These are phyloP conservation scores for Amanita muscaria DNA, from an alignment of 768 basidiomycete genomes.

Conservation along the genomic window DNA sequence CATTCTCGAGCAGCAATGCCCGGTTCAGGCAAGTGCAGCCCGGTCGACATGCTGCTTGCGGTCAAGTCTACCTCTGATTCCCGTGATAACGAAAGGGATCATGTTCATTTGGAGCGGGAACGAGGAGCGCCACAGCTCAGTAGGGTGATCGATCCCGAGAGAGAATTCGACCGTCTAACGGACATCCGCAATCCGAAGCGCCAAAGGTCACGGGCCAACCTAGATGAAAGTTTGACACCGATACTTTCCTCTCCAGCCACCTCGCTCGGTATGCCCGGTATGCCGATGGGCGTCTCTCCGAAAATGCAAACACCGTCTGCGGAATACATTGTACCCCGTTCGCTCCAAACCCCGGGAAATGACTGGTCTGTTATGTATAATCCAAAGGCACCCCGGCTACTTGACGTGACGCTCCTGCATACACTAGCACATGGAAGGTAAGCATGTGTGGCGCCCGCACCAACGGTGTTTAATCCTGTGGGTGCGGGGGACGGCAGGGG, in stretches of 20 bases:
- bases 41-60: too few relatives aligned
- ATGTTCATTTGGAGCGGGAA: background rate
- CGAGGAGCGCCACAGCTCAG: background rate
- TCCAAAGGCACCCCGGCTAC: constrained; percentile 56
- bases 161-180: constrained; percentile 6
- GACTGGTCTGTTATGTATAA: constrained; percentile 81
- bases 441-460: too few relatives aligned
- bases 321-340: background rate
- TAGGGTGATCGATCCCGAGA: constrained; percentile 5
- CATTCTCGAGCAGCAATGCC: constrained; percentile 33
- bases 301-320: background rate
- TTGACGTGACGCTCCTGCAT: constrained; percentile 73
- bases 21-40: too few relatives aligned
- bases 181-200: constrained; percentile 6
- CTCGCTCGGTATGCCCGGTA: too few relatives aligned
- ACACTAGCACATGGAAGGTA: constrained; percentile 81
- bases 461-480: too few relatives aligned
- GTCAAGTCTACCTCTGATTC: background rate
- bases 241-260: too few relatives aligned
- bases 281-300: too few relatives aligned
- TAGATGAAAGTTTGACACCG: background rate
- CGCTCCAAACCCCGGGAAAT: background rate
- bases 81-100: constrained; percentile 5
- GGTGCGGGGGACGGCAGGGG: too few relatives aligned
- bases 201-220: constrained; percentile 3